phyloP scores from a whole-genome alignment of 1,284 basidiomycete genomes.

The Papiliotrema terrestris region DNA sequence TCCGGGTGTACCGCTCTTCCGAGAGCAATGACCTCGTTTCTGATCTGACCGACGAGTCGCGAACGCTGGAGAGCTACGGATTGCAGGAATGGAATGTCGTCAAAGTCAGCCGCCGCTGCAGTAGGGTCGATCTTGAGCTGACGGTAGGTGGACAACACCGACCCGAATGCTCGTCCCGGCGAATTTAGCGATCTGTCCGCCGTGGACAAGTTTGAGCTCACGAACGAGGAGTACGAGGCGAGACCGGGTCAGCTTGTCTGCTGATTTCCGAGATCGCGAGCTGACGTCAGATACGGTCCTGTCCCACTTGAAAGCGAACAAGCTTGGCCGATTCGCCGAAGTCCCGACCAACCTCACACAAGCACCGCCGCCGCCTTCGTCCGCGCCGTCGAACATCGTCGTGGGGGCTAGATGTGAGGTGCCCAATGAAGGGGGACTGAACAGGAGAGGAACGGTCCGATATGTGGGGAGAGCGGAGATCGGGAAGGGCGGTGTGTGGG shows the following conservation, averaged over 20 bases:
- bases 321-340: slow-evolving; percentile 81
- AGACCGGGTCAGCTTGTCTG: slow-evolving; percentile 59
- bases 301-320: slow-evolving; percentile 82
- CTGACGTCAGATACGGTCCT: slow-evolving; percentile 73
- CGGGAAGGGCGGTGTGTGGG: slow-evolving; percentile 65
- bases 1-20: slow-evolving; percentile 63
- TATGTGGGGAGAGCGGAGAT: slow-evolving; percentile 82
- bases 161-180: slow-evolving; percentile 58
- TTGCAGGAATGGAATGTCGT: slow-evolving; percentile 55
- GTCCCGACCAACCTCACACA: slow-evolving; percentile 25
- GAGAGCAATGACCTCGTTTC: slow-evolving; percentile 53
- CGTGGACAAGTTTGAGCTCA: slow-evolving; percentile 91
- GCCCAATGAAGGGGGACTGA: slow-evolving; percentile 54
- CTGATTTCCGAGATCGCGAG: not conserved
- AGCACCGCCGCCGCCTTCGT: slow-evolving; percentile 23
- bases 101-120: slow-evolving; percentile 56
- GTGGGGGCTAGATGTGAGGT: slow-evolving; percentile 77
- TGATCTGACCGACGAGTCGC: slow-evolving; percentile 62
- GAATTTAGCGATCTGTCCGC: slow-evolving; percentile 75
- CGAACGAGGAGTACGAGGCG: slow-evolving; percentile 74
- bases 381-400: slow-evolving; percentile 37
- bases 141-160: slow-evolving; percentile 69
- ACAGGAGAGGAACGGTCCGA: slow-evolving; percentile 75
- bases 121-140: not conserved
- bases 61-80: slow-evolving; percentile 69